phyloP scores from a whole-genome alignment of 306 rosid species.

The Vachellia pachyceras region DNA sequence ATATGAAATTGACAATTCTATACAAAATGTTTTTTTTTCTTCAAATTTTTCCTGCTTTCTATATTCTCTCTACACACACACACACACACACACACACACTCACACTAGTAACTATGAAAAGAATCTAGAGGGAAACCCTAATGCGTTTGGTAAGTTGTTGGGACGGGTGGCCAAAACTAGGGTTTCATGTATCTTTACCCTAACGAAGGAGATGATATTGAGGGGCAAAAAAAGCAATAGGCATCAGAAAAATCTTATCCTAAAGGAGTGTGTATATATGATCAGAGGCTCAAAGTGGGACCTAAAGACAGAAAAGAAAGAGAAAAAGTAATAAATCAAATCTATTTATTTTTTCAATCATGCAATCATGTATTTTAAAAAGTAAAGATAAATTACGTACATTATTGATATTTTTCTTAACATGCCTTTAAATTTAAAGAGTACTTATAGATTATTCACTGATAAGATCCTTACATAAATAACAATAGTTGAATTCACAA shows the following conservation, averaged over 20 bases:
- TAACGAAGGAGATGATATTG: not conserved
- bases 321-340: conserved; percentile 2
- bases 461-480: too few relatives aligned
- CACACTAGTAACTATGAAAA: not conserved
- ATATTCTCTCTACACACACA: too few relatives aligned
- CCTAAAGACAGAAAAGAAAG: conserved; percentile 6
- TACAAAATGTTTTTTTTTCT: not conserved
- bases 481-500: too few relatives aligned
- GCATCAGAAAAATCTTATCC: conserved; percentile 1
- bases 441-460: too few relatives aligned
- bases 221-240: not conserved
- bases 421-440: too few relatives aligned
- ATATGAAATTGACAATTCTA: not conserved
- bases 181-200: not conserved
- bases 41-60: not conserved
- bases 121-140: not conserved
- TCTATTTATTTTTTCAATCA: not conserved
- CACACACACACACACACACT: too few relatives aligned
- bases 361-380: not conserved
- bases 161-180: not conserved
- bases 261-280: not conserved
- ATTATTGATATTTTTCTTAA: not conserved
- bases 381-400: not conserved
- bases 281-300: not conserved
- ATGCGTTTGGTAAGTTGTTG: not conserved